Percentiles rank a stretch among this genome's conserved stretches.
These are phyloP conservation scores for Ogataea polymorpha DNA, from an alignment of 805 yeast species.

Conservation along the genomic window DNA sequence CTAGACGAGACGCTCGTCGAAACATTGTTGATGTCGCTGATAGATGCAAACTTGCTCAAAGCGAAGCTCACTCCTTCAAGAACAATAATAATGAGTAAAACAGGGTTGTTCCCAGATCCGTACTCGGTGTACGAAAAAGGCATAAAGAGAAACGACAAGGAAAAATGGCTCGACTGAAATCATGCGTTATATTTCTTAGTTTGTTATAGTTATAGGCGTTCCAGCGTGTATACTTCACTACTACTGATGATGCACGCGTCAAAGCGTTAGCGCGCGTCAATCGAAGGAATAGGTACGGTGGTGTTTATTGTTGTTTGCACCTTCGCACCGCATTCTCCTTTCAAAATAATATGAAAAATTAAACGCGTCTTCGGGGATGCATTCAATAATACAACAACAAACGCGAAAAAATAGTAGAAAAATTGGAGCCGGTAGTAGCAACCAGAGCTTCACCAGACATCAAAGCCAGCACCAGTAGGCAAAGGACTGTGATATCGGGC, in stretches of 20 bases:
- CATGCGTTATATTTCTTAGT: neutral
- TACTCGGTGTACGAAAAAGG: slow-evolving; percentile 20
- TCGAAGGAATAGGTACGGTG: neutral
- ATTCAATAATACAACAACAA: slow-evolving; percentile 2
- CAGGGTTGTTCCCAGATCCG: slow-evolving; percentile 29
- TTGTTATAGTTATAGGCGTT: neutral
- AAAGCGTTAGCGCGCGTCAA: slow-evolving; percentile 1
- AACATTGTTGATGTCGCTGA: slow-evolving; percentile 47
- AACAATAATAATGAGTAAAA: slow-evolving; percentile 29
- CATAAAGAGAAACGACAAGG: slow-evolving; percentile 22
- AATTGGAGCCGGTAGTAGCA: too few species aligned
- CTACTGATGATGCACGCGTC: neutral
- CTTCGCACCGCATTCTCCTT: slow-evolving; percentile 2
- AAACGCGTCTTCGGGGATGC: slow-evolving; percentile 7
- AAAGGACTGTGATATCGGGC: too few species aligned
- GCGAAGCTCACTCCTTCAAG: slow-evolving; percentile 42
- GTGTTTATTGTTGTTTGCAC: neutral
- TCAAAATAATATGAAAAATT: neutral
- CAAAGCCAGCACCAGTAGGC: too few species aligned
- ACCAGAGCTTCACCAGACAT: too few species aligned
- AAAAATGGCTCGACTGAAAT: slow-evolving; percentile 29
- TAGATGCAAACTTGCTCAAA: slow-evolving; percentile 50
- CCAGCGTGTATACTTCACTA: neutral
- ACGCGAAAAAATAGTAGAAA: slow-evolving; percentile 1
- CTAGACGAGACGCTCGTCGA: slow-evolving; percentile 44